These are phyloP conservation scores for Drechslerella coelobrocha DNA, from an alignment of 2,329 filamentous ascomycete genomes.

Conservation along the genomic window DNA sequence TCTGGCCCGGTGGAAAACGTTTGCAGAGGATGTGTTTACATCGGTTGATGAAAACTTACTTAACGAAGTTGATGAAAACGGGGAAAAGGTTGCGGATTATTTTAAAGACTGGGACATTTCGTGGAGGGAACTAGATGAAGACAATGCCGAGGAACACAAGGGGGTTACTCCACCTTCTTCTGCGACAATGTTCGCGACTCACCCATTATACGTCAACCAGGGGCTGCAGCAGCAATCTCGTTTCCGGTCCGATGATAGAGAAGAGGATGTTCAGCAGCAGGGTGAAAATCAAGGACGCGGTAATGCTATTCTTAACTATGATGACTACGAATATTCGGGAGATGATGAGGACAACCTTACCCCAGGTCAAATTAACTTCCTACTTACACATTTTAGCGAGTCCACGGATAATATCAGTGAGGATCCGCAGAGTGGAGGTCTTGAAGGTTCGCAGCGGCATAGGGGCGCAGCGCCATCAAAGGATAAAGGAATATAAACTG, in stretches of 20 bases:
- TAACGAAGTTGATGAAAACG: slow-evolving; percentile 12
- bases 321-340: neutral
- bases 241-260: slow-evolving; percentile 2
- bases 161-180: slow-evolving; percentile 1
- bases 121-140: neutral
- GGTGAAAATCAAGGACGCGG: neutral
- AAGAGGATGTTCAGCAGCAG: slow-evolving; percentile 1
- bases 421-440: slow-evolving; percentile 4
- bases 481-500: no score
- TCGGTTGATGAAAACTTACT: neutral
- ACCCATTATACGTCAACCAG: neutral
- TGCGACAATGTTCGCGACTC: neutral
- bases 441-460: slow-evolving; percentile 14
- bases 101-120: neutral
- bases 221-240: neutral
- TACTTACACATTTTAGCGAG: neutral
- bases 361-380: neutral
- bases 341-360: neutral
- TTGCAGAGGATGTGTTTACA: neutral
- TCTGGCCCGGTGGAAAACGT: neutral
- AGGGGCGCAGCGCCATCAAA: neutral
- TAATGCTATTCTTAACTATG: neutral
- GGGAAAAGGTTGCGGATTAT: slow-evolving; percentile 1
- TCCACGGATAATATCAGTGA: slow-evolving; percentile 3
- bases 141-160: slow-evolving; percentile 8